Evolutionary conservation across 2,329 filamentous ascomycete genomes (phyloP), one percentile per base, ranked within the genome.

Genomic region (Aureobasidium sp.): DNA sequence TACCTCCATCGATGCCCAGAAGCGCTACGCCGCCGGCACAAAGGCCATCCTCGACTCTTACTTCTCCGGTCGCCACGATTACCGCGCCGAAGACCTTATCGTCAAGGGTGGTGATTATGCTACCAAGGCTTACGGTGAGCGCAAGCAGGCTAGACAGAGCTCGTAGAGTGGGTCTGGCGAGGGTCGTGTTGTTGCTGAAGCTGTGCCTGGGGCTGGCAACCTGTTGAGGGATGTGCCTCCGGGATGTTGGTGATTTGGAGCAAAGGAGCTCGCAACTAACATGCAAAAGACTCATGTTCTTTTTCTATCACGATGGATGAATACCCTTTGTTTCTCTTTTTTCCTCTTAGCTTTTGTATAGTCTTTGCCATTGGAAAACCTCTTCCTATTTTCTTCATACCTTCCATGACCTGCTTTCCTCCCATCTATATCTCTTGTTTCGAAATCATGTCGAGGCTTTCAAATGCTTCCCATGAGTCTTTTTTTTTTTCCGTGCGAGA

Each of bases 1-100:
- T 74, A 97, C 93, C 63, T 96, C 92, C n/a, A 88, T 99, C 73
- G 94, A 99, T 74, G 94, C 94, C 63, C 94, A 99, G 83, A 87
- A 90, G 79, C 86, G 91, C 53, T 75, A 75, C 69, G 72, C 73
- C 47, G 68, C 69, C 40, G 73, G 73, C 62, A 89, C 85, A 76
- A 96, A 97, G 88, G 77, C 82, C 68, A 97, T 99, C 73, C 82
- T 99, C 64, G 82, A 93, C 67, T 91, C 87, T 78, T 99, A 97
- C 84, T 90, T 96, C 75, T 85, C 82, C 68, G 92, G 92, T 70
- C 87, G 85, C 74, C 79, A 90, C 73, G 92, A 97, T 81, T 99
- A 99, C 83, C 82, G 83, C 67, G 85, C 87, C 61, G 81, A 97
- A 81, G 94, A 99, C 74, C 80, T 99, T 70, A 99, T 99, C 69